Percentiles rank a stretch among this genome's conserved stretches.
Evolutionary conservation across 2,329 filamentous ascomycete species (phyloP).

Genomic region (Thielaviopsis euricoi): DNA sequence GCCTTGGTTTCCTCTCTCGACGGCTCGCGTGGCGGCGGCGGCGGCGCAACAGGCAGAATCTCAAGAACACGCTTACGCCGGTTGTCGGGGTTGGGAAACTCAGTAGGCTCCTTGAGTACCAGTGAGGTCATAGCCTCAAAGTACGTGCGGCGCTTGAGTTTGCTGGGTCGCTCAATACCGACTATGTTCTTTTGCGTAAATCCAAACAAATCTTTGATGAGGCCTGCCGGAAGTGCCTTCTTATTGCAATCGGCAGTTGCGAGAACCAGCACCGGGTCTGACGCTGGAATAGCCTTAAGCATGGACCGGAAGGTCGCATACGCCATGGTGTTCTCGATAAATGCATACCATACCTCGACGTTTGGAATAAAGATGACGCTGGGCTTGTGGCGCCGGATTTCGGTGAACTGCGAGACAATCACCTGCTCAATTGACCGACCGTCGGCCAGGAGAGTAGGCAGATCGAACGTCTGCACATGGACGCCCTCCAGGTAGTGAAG

Average conservation of each 20-base stretch:
- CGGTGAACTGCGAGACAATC: slow-evolving; percentile 77
- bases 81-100: slow-evolving; percentile 75
- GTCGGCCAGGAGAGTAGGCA: slow-evolving; percentile 74
- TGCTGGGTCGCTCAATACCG: slow-evolving; percentile 48
- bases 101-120: slow-evolving; percentile 59
- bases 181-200: slow-evolving; percentile 68
- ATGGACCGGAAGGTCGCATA: slow-evolving; percentile 73
- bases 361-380: slow-evolving; percentile 91
- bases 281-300: slow-evolving; percentile 67
- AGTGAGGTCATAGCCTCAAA: slow-evolving; percentile 62
- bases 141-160: slow-evolving; percentile 54
- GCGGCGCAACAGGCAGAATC: slow-evolving; percentile 56
- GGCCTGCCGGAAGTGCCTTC: slow-evolving; percentile 41
- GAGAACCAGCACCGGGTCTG: slow-evolving; percentile 74
- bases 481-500: slow-evolving; percentile 85
- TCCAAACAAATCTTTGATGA: slow-evolving; percentile 68
- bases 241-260: slow-evolving; percentile 61
- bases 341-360: slow-evolving; percentile 71
- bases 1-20: slow-evolving; percentile 68
- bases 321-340: slow-evolving; percentile 42
- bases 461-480: slow-evolving; percentile 87
- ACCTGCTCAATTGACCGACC: slow-evolving; percentile 72
- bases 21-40: slow-evolving; percentile 47
- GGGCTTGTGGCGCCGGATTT: slow-evolving; percentile 86
- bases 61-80: slow-evolving; percentile 77